phyloP scores from a whole-genome alignment of 352 stramenopile genomes.

The Globisporangium mamillatum region DNA sequence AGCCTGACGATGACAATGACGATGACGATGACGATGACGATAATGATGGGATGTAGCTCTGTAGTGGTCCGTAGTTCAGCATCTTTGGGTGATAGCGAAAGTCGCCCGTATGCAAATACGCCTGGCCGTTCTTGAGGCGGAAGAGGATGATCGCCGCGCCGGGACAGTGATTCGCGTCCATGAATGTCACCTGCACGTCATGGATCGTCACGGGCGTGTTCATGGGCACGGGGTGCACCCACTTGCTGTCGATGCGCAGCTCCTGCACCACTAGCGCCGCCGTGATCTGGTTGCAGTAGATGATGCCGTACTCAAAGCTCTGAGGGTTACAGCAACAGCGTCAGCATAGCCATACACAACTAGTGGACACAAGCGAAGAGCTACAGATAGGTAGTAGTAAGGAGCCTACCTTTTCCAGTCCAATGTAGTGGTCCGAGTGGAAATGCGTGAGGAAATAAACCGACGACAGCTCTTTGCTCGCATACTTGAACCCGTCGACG shows the following conservation, averaged over 20 bases:
- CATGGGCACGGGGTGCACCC: constrained; percentile 90
- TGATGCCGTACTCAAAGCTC: constrained; percentile 90
- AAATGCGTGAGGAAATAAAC: constrained; percentile 98
- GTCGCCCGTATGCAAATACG: constrained; percentile 91
- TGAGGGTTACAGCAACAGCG: constrained; percentile 9
- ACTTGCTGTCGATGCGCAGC: constrained; percentile 90
- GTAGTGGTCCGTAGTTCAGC: constrained; percentile 54
- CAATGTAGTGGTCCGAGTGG: constrained; percentile 96
- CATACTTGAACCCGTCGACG: constrained; percentile 86
- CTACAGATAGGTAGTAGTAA: background rate
- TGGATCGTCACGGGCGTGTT: constrained; percentile 81
- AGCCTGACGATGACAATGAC: background rate
- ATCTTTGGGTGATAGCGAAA: constrained; percentile 80
- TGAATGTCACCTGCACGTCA: constrained; percentile 91
- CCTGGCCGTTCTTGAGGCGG: constrained; percentile 70
- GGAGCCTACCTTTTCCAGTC: constrained; percentile 67
- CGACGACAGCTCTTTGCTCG: constrained; percentile 64
- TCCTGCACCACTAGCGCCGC: constrained; percentile 90
- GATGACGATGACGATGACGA: background rate
- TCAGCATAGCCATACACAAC: constrained; percentile 5
- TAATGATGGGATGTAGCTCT: constrained; percentile 35
- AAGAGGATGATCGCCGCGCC: constrained; percentile 96
- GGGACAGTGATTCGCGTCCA: constrained; percentile 97
- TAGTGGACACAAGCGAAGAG: background rate
- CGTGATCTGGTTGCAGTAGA: constrained; percentile 95